These are phyloP conservation scores for Hansenula sp. DNA, from an alignment of 1,139 yeast species.

Conservation along the genomic window DNA sequence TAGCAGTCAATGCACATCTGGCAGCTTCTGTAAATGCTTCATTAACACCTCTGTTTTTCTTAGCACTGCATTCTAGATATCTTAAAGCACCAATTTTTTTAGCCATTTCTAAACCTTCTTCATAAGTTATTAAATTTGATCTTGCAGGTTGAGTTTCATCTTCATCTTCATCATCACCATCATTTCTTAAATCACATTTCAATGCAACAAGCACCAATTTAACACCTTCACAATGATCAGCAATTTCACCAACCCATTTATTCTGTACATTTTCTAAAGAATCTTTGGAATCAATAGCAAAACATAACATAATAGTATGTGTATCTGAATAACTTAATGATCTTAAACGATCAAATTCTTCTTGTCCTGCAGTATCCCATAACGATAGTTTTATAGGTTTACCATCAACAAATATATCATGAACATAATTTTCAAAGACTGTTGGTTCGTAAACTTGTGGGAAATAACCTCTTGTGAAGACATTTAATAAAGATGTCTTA, in stretches of 20 bases:
- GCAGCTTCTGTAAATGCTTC: slow-evolving; percentile 98
- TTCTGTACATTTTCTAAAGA: slow-evolving; percentile 91
- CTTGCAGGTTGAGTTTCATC: slow-evolving; percentile 26
- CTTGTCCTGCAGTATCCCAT: slow-evolving; percentile 99
- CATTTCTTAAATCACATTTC: slow-evolving; percentile 84
- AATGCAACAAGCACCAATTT: slow-evolving; percentile 89
- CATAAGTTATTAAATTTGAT: slow-evolving; percentile 63
- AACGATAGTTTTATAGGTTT: slow-evolving; percentile 87
- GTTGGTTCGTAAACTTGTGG: slow-evolving; percentile 99
- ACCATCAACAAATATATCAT: slow-evolving; percentile 93
- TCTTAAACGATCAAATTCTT: slow-evolving; percentile 90
- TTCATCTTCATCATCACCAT: slow-evolving; percentile 30
- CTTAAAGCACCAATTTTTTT: slow-evolving; percentile 80
- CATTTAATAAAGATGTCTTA: slow-evolving; percentile 86
- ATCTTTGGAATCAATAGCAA: slow-evolving; percentile 90
- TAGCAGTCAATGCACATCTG: slow-evolving; percentile 88
- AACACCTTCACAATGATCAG: slow-evolving; percentile 96
- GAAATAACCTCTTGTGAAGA: slow-evolving; percentile 94
- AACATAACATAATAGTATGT: slow-evolving; percentile 94
- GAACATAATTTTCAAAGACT: slow-evolving; percentile 95
- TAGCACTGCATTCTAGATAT: slow-evolving; percentile 90
- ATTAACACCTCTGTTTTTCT: slow-evolving; percentile 89
- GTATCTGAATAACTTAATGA: slow-evolving; percentile 91
- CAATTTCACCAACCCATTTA: slow-evolving; percentile 95
- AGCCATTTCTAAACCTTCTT: slow-evolving; percentile 84